Evolutionary conservation across 305 asterid species (phyloP), one percentile per base, ranked within the genome.

Genomic region (Fraxinus baroniana): DNA sequence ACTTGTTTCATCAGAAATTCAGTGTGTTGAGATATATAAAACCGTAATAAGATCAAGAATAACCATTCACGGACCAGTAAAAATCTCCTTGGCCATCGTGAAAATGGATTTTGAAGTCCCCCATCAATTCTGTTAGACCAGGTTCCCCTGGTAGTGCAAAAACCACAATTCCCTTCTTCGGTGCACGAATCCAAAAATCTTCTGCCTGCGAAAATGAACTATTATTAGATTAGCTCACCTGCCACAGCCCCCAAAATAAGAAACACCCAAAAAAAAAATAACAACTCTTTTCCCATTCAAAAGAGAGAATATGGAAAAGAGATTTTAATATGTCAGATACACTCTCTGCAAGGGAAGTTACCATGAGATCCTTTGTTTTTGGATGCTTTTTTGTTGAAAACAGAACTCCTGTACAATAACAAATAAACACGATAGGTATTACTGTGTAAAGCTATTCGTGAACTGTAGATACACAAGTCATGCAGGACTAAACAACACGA

Each of bases 11-110:
- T 5, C 44, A 70, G 12, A 70, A 30, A 32, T 28, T 28, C 20
- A 70, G 39, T 30, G 39, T 70, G 12, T 13, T 70, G 41, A 70
- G 39, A 70, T 71, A 26, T 26, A 71, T 33, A 71, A 68, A 30
- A 71, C 76, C 18, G 24, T 71, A 7, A 26, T 32, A 71, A 33
- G 44, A 30, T 30, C 46, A 71, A 15, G 76, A 83, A 35, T 62
- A 83, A 74, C 32, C 73, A 71, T 81, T 52, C 77, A 74, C 94
- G 12, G 78, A 95, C 99, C 98, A 94, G 84, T 94, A 96, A 84
- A 96, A 96, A 88, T 96, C 98, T 88, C 99, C 99, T 78, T 96
- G 98, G 82, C 93, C 95, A 83, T 94, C 99, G 74, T 96, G 97
- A 90, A 96, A 96, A 36, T 93, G 94, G 84, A 94, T 85, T 89